Conservation (phyloP, 2,329 filamentous ascomycete species). For the Diaporthe humulicola region DNA sequence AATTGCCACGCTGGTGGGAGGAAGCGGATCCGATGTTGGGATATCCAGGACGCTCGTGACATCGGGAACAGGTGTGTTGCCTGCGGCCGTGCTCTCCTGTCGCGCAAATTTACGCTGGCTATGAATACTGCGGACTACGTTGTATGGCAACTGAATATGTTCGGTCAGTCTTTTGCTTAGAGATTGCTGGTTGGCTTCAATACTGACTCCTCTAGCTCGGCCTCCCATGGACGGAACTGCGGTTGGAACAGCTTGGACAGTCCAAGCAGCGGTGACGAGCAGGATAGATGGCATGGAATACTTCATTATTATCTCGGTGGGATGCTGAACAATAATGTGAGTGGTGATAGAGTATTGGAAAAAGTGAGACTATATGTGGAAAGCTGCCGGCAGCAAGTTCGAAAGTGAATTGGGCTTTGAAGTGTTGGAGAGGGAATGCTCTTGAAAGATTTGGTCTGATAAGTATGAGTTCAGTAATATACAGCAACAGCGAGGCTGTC, state of each 20-base stretch:
- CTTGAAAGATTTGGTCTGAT: background rate
- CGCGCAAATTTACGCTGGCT: background rate
- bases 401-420: background rate
- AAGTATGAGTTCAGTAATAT: background rate
- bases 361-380: background rate
- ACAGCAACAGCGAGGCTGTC: background rate
- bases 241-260: background rate
- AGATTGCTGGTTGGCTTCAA: background rate
- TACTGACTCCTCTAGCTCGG: constrained; percentile 3
- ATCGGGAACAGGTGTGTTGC: background rate
- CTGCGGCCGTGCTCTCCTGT: background rate
- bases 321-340: background rate
- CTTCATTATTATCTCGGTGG: background rate
- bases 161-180: background rate
- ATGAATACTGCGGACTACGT: background rate
- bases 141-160: background rate
- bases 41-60: background rate
- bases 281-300: background rate
- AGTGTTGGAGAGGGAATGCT: background rate
- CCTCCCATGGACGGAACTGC: background rate
- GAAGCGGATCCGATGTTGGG: background rate
- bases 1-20: background rate
- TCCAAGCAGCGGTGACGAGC: background rate
- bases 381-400: constrained; percentile 14
- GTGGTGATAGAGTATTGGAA: background rate